Evolutionary conservation across 805 yeast genomes (phyloP).

Genomic region (Kluyveromyces wickerhamii): DNA sequence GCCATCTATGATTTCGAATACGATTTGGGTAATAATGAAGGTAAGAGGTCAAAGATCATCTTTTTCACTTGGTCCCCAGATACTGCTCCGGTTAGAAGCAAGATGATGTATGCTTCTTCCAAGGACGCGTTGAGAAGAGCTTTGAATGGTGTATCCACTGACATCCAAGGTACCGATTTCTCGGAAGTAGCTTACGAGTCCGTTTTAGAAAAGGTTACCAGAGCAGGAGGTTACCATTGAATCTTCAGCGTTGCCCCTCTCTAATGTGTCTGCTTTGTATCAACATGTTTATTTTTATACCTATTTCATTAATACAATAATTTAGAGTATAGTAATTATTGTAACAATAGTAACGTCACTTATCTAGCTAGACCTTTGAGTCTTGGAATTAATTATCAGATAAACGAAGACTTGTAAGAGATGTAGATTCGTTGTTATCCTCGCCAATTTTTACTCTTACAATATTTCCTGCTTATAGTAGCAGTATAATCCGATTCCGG

Average conservation of each 20-base stretch:
- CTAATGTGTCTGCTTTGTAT: too few species aligned
- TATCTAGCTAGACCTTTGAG: too few species aligned
- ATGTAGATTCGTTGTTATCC: too few species aligned
- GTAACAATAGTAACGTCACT: too few species aligned
- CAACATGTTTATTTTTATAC: too few species aligned
- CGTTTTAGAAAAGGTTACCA: constrained; percentile 81
- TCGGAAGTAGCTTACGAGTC: constrained; percentile 94
- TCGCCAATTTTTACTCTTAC: too few species aligned
- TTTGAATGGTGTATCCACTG: constrained; percentile 87
- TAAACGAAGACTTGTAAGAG: too few species aligned
- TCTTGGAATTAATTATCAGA: too few species aligned
- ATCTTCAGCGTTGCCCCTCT: too few species aligned
- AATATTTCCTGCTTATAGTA: too few species aligned
- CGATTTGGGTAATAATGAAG: constrained; percentile 83
- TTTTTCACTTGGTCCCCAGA: constrained; percentile 95
- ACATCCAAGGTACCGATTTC: constrained; percentile 96
- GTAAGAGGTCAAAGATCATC: constrained; percentile 75
- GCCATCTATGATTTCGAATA: constrained; percentile 97
- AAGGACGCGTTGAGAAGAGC: constrained; percentile 97
- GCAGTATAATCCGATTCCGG: too few species aligned
- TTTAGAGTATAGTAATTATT: constrained; percentile 1
- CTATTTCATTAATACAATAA: too few species aligned
- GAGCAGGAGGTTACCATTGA: constrained; percentile 63
- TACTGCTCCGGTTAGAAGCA: constrained; percentile 87
- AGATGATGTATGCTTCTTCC: constrained; percentile 98